Base-by-base conservation (phyloP, 306 rosid species). In the Heteromeles arbutifolia region DNA sequence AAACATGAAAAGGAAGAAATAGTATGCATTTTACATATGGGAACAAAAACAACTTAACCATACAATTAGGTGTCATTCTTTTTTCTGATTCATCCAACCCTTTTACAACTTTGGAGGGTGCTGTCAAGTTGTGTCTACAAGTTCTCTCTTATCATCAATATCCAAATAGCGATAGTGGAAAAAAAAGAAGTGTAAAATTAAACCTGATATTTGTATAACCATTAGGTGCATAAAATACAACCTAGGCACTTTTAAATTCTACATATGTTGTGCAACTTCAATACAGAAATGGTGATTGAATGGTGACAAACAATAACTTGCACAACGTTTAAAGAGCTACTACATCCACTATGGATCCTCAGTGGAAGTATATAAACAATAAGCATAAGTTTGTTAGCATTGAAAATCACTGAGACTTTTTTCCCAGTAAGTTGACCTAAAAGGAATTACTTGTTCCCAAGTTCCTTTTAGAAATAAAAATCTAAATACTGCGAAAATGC, bases 51-150 rank as follows among this genome's bases (percentile, higher is more conserved):
- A 48, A 50, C 59, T 34, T 32, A 37, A 72, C 28, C 41, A 22
- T 22, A 25, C 39, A 24, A 58, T n/a, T 15, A 24, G 77, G 57
- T 58, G 29, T 59, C 68, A 57, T 41, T 73, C 34, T 57, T 59
- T 73, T 25, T 39, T 25, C 41, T 18, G 43, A 57, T 39, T 39
- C 65, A 39, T 70, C n/a, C 50, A 54, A 32, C 65, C 37, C 45
- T 19, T 54, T 31, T 53, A 71, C 50, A 53, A 71, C 28, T 32
- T 71, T 53, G 22, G n/a, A 53, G 9, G 31, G 48, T 14, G 24
- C 13, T 54, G 50, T 71, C 22, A 54, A 71, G 52, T 71, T 54
- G 44, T 32, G 37, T 71, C 65, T 71, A 32, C 74, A 54, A 71
- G 32, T 66, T 34, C 41, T 43, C 64, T 28, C 74, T 58, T 15